phyloP scores from a whole-genome alignment of 495 filamentous ascomycete species.

The Melanomma pulvis-pyrius region DNA sequence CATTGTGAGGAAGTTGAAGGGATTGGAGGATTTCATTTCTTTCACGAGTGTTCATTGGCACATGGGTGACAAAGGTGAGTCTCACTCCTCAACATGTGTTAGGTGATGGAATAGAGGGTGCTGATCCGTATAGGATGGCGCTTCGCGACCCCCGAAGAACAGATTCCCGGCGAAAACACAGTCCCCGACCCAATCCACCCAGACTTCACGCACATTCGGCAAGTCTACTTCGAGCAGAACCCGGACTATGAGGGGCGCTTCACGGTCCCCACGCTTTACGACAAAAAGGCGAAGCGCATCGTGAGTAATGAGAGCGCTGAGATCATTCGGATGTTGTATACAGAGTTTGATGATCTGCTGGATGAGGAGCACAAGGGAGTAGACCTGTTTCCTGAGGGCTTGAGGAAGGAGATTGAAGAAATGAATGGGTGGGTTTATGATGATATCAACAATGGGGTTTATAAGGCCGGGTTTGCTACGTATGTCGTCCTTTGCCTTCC shows the following conservation, averaged over 20 bases:
- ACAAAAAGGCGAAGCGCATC: constrained; percentile 70
- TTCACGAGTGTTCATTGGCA: constrained; percentile 73
- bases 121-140: constrained; percentile 43
- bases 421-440: constrained; percentile 83
- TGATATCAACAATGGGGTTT: constrained; percentile 85
- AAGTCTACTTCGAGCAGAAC: constrained; percentile 73
- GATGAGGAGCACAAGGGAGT: constrained; percentile 61
- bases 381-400: constrained; percentile 63
- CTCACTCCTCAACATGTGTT: neutral
- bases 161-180: constrained; percentile 54
- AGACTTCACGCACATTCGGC: constrained; percentile 62
- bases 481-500: constrained; percentile 35
- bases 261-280: constrained; percentile 80
- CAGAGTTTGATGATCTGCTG: constrained; percentile 73
- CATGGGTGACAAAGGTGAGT: constrained; percentile 60
- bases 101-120: neutral
- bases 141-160: constrained; percentile 45
- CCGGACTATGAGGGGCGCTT: constrained; percentile 71
- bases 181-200: constrained; percentile 65
- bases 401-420: constrained; percentile 68
- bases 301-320: constrained; percentile 87
- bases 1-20: constrained; percentile 68
- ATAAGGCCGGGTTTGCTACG: constrained; percentile 73
- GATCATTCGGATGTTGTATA: constrained; percentile 78
- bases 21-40: constrained; percentile 65